Percentiles rank a stretch among this genome's conserved stretches.
Conservation (phyloP, 129 eudicot species). For the Helichrysum umbraculigerum region DNA sequence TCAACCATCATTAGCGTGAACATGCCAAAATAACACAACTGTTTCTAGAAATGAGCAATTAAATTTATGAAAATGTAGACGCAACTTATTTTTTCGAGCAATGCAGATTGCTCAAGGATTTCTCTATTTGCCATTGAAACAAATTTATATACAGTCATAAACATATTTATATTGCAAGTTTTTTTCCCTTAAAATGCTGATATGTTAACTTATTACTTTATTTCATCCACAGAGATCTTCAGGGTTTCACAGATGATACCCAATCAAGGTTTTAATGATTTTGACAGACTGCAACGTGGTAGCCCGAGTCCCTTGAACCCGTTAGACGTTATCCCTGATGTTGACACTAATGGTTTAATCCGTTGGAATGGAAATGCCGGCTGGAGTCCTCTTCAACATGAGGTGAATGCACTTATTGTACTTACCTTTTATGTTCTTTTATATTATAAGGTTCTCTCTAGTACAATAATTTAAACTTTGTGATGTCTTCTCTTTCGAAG, state of each 20-base stretch:
- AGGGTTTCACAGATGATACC: slow-evolving; percentile 65
- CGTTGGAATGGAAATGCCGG: slow-evolving; percentile 65
- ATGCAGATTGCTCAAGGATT: slow-evolving; percentile 4
- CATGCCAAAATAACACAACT: background rate
- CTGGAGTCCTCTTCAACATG: slow-evolving; percentile 63
- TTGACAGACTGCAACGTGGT: slow-evolving; percentile 76
- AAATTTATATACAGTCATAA: background rate
- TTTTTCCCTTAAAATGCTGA: slow-evolving; percentile 5
- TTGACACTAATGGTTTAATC: slow-evolving; percentile 51
- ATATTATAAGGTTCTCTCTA: background rate
- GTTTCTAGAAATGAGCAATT: background rate
- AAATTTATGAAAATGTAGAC: background rate
- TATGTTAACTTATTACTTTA: background rate
- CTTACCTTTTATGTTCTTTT: background rate
- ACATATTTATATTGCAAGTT: slow-evolving; percentile 13
- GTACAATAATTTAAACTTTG: background rate
- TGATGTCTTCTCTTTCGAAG: background rate
- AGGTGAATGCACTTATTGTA: slow-evolving; percentile 47
- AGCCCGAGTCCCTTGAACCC: slow-evolving; percentile 70
- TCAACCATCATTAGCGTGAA: slow-evolving; percentile 1
- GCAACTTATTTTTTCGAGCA: slow-evolving; percentile 11
- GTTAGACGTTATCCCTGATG: slow-evolving; percentile 53
- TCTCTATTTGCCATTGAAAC: background rate
- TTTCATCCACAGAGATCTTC: slow-evolving; percentile 56
- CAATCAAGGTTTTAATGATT: slow-evolving; percentile 66